Evolutionary conservation across 2,329 filamentous ascomycete species (phyloP).

Genomic region (Colletotrichum lini): DNA sequence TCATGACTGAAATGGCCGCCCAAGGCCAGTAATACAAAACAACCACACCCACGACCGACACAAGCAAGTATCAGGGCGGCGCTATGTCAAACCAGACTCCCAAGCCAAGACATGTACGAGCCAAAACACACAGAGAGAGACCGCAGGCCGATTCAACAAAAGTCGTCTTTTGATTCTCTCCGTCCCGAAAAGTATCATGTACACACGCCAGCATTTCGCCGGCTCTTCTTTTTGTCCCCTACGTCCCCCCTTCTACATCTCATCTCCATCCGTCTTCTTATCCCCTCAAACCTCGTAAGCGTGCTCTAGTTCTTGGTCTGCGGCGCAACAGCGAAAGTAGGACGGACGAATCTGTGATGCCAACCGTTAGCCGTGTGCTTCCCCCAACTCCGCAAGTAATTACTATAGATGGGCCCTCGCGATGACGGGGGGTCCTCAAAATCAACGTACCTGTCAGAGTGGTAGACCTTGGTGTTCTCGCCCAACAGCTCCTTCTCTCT

Average conservation of each 20-base stretch:
- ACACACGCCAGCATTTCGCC: slow-evolving; percentile 24
- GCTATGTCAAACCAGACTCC: no score
- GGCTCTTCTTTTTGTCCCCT: not conserved
- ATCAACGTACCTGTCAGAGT: slow-evolving; percentile 82
- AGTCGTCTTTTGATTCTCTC: slow-evolving; percentile 16
- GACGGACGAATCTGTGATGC: slow-evolving; percentile 78
- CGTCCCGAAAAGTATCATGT: slow-evolving; percentile 22
- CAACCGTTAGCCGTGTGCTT: not conserved
- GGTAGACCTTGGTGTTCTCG: slow-evolving; percentile 86
- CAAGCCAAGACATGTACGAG: no score
- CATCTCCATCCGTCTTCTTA: no score
- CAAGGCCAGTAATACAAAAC: no score
- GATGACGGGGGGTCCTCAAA: no score
- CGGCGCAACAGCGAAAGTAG: slow-evolving; percentile 84
- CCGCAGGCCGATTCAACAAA: slow-evolving; percentile 6
- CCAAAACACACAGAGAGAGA: no score
- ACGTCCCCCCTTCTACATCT: not conserved
- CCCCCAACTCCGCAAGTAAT: no score
- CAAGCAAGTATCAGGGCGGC: no score
- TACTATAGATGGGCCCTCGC: no score
- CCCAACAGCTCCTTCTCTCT: slow-evolving; percentile 93
- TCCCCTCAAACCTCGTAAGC: no score
- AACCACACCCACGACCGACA: no score
- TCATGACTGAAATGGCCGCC: no score
- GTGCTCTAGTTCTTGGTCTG: slow-evolving; percentile 65